Base-by-base conservation (phyloP, 2,329 filamentous ascomycete genomes). In the Chalaropsis thielavioides region DNA sequence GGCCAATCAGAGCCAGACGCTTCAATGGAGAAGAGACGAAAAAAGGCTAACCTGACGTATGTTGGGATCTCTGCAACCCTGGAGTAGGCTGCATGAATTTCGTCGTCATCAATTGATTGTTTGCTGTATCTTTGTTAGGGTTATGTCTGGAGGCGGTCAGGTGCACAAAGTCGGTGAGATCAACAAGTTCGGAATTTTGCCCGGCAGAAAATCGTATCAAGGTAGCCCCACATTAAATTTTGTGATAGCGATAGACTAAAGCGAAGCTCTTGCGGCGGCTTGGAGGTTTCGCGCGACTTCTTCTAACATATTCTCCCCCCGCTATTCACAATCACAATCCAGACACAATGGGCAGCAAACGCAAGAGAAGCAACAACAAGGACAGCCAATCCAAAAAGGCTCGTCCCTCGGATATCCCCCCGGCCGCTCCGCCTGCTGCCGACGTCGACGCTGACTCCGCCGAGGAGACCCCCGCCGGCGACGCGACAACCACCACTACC, bases 301-400 rank as follows among this genome's bases (percentile, higher is more conserved):
- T 27, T 6, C 5, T 15, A 10, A 3, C 62, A 49, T 43, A 54
- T 31, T 49, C 22, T 61, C 17, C 15, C 15, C 17, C n/a, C 41
- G 4, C 8, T 46, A 24, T 24, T 15, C 11, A 35, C 13, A 46
- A 17, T 15, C 2, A 46, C 10, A 61, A n/a, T 44, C 2, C 27
- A 22, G 38, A 59, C 59, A 67, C 22, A 63, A 67, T 67, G 66
- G 62, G 60, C 7, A 63, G 60, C 60, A 67, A 67, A 19, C 63
- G 63, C 31, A 67, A 67, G 63, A 65, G 66, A 67, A 64, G 63
- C 19, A 65, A 65, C 58, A 61, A 60, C 38, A 46, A 62, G 24
- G 46, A 51, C 4, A 35, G 59, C 51, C 61, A 63, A 44, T 38
- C 43, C 22, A 65, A 67, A 31, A 65, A 65, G 63, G 35, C 60